Evolutionary conservation across 805 yeast genomes (phyloP), one percentile per base, ranked within the genome.

Genomic region (Hyphopichia homilentoma): DNA sequence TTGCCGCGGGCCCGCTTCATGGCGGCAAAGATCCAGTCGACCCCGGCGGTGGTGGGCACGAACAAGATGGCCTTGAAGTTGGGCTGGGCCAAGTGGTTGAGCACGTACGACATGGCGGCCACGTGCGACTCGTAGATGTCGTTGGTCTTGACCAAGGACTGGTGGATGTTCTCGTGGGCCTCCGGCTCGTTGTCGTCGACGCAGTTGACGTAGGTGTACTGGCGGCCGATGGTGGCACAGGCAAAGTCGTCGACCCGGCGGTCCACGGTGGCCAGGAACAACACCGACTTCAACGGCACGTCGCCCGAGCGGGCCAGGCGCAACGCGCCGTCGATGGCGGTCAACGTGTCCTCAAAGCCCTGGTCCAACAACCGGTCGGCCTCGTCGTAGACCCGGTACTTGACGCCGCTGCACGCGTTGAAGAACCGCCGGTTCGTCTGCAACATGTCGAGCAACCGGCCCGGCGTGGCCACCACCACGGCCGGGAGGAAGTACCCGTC

Each of bases 221-320:
- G 63, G 19, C 52, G 52, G 31, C 79, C 79, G 56, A 80, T 68
- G 38, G 77, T 69, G 16, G 59, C 53, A 34, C 65, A 64, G 13
- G 96, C 93, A 57, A 89, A 75, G 6, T 59, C 49, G 34, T 74
- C 70, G 25, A 88, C 93, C 26, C 72, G 70, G 21, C 73, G 65
- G 51, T 82, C 87, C 43, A 87, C 75, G 17, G 97, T 89, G 14
- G 97, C 97, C 45, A 95, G 84, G 54, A 85, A 89, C 47, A 89
- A 66, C 45, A 86, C 65, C 17, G 88, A 78, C 47, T 82, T 84
- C 44, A 79, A 68, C 21, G 59, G 55, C 5, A 50, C 41, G 2
- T 57, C 52, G 7, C 42, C 40, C 4, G 39, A 33, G 33, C 62
- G 57, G 12, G 65, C 51, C 4, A 48, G 50, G 29, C 62, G 70